Percentiles rank a stretch among this genome's conserved stretches.
Conservation (phyloP, 2,329 filamentous ascomycete genomes). For the Hypoxylon sp. region DNA sequence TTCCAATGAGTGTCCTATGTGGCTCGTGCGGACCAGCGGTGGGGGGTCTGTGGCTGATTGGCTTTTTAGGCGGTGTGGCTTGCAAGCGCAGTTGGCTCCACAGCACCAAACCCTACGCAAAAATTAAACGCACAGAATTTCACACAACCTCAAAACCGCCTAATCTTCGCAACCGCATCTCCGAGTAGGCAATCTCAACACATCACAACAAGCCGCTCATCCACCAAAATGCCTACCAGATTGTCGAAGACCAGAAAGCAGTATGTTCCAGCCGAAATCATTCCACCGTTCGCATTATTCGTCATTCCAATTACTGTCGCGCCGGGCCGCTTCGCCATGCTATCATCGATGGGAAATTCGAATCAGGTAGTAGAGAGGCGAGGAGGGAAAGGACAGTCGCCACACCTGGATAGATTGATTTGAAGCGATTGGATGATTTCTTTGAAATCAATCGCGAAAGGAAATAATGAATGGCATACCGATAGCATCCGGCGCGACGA, state of each 20-base stretch:
- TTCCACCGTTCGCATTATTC: conserved; percentile 24
- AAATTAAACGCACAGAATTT: conserved; percentile 46
- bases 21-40: not conserved
- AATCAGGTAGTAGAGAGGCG: conserved; percentile 15
- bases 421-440: not conserved
- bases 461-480: not conserved
- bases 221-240: conserved; percentile 78
- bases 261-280: conserved; percentile 63
- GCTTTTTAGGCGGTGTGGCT: conserved; percentile 1
- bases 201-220: conserved; percentile 52
- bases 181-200: conserved; percentile 47
- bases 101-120: conserved; percentile 42
- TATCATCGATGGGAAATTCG: conserved; percentile 17
- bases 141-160: conserved; percentile 42
- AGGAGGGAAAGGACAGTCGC: not conserved
- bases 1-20: not conserved
- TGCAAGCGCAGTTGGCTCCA: conserved; percentile 12
- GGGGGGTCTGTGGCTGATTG: conserved; percentile 29
- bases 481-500: conserved; percentile 31
- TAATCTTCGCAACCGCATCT: conserved; percentile 38
- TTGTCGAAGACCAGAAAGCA: conserved; percentile 83
- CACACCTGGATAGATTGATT: not conserved
- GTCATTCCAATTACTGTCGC: conserved; percentile 36
- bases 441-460: not conserved
- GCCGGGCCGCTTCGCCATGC: conserved; percentile 30